Percentiles rank a stretch among this genome's conserved stretches.
These are phyloP conservation scores for Malassezia brasiliensis DNA, from an alignment of 1,284 basidiomycete genomes.

Conservation along the genomic window DNA sequence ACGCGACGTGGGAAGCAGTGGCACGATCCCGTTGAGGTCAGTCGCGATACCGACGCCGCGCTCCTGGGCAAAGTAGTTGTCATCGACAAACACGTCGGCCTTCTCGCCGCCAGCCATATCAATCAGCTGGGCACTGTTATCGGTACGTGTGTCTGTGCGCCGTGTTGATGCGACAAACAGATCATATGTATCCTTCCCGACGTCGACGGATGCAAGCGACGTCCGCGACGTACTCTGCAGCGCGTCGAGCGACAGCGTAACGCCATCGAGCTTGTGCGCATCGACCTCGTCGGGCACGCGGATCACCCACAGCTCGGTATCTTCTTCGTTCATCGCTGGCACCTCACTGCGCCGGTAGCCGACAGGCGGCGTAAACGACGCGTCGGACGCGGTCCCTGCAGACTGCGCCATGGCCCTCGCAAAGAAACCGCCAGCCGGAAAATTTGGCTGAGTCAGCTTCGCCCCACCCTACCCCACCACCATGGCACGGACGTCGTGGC, in stretches of 20 bases:
- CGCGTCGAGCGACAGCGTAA: conserved; percentile 8
- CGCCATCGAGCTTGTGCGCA: conserved; percentile 22
- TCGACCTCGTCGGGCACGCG: conserved; percentile 16
- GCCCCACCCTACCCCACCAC: not conserved
- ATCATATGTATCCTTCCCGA: conserved; percentile 20
- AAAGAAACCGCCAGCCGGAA: not conserved
- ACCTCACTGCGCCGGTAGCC: conserved; percentile 1
- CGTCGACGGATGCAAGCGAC: conserved; percentile 8
- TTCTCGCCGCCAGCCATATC: conserved; percentile 23
- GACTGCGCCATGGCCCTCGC: not conserved
- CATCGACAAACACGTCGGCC: conserved; percentile 5
- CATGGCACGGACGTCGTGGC: not conserved
- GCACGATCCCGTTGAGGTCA: conserved; percentile 22
- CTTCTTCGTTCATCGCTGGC: not conserved
- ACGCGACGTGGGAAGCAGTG: conserved; percentile 23
- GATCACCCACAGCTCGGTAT: conserved; percentile 13
- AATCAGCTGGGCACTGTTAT: conserved; percentile 28
- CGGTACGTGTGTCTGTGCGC: conserved; percentile 7
- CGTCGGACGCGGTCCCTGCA: not conserved
- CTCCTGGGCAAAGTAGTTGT: conserved; percentile 14
- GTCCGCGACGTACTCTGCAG: conserved; percentile 7
- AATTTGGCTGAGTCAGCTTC: not conserved
- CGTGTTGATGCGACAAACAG: conserved; percentile 18
- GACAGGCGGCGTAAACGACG: conserved; percentile 2
- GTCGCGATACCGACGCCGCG: conserved; percentile 20